These are phyloP conservation scores for Scenedesmus sp. DNA, from an alignment of 163 green algal genomes.

Conservation along the genomic window DNA sequence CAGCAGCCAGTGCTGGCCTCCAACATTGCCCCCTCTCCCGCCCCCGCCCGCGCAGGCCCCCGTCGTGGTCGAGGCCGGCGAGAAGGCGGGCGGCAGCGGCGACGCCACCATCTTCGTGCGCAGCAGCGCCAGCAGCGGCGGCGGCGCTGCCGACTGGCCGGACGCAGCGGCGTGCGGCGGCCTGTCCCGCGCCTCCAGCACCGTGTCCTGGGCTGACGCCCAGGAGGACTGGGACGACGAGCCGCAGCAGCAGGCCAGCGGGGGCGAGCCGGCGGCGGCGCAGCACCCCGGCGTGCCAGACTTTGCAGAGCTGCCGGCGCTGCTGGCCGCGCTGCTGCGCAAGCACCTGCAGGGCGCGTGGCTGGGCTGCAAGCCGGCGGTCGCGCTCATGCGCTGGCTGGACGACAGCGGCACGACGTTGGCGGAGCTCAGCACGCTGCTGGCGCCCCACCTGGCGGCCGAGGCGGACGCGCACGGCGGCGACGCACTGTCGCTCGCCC, in stretches of 20 bases:
- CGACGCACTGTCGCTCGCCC: too few species aligned
- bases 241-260: background rate
- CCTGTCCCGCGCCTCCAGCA: too few species aligned
- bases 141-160: constrained; percentile 13
- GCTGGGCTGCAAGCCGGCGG: constrained; percentile 31
- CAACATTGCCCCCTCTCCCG: too few species aligned
- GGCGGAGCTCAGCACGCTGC: constrained; percentile 2
- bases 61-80: too few species aligned
- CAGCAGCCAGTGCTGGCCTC: too few species aligned
- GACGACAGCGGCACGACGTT: background rate
- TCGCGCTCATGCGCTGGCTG: constrained; percentile 27
- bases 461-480: constrained; percentile 8
- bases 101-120: background rate
- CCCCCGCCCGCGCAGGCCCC: too few species aligned
- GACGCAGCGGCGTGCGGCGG: too few species aligned
- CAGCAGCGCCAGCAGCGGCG: background rate
- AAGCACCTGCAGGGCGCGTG: constrained; percentile 14
- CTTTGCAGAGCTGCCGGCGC: too few species aligned
- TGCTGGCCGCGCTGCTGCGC: constrained; percentile 6
- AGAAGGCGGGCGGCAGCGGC: too few species aligned
- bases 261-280: background rate
- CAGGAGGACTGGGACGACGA: background rate
- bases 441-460: constrained; percentile 7
- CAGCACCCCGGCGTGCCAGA: too few species aligned
- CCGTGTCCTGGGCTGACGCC: too few species aligned